These are phyloP conservation scores for Calonectria multiphialidica DNA, from an alignment of 2,329 filamentous ascomycete genomes.

Conservation along the genomic window DNA sequence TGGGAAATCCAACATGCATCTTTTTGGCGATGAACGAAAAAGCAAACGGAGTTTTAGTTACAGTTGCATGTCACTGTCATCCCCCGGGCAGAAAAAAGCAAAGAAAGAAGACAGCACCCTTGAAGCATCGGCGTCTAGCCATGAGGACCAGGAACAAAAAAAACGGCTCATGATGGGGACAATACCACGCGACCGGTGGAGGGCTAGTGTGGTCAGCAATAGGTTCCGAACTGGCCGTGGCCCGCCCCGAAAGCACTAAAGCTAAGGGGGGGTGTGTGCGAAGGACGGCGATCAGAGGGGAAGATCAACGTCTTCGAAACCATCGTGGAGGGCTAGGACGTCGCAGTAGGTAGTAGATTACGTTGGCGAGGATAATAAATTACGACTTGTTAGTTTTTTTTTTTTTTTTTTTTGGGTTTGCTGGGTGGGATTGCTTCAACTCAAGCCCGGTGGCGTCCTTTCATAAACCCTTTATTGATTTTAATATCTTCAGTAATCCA, in stretches of 20 bases:
- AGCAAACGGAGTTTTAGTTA: not conserved
- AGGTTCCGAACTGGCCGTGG: slow-evolving; percentile 1
- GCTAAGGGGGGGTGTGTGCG: not conserved
- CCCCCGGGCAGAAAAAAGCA: not conserved
- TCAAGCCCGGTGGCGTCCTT: not conserved
- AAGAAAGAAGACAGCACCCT: not conserved
- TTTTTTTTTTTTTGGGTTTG: not conserved
- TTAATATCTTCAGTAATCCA: slow-evolving; percentile 11
- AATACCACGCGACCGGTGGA: slow-evolving; percentile 9
- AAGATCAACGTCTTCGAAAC: slow-evolving; percentile 18
- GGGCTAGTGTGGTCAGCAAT: not conserved
- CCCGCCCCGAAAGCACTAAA: slow-evolving; percentile 5
- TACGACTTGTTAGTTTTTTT: slow-evolving; percentile 3
- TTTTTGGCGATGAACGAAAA: slow-evolving; percentile 6
- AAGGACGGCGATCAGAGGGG: slow-evolving; percentile 14
- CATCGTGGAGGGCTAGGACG: slow-evolving; percentile 11
- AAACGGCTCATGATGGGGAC: slow-evolving; percentile 2
- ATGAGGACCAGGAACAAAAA: not conserved
- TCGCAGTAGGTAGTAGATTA: slow-evolving; percentile 12
- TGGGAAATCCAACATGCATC: not conserved
- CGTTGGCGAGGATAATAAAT: not conserved
- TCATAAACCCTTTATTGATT: slow-evolving; percentile 2
- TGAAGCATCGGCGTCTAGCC: slow-evolving; percentile 8
- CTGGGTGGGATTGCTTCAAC: not conserved
- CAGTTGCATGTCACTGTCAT: not conserved